Base-by-base conservation (phyloP, 2,329 filamentous ascomycete genomes). In the Biscogniauxia sp. region DNA sequence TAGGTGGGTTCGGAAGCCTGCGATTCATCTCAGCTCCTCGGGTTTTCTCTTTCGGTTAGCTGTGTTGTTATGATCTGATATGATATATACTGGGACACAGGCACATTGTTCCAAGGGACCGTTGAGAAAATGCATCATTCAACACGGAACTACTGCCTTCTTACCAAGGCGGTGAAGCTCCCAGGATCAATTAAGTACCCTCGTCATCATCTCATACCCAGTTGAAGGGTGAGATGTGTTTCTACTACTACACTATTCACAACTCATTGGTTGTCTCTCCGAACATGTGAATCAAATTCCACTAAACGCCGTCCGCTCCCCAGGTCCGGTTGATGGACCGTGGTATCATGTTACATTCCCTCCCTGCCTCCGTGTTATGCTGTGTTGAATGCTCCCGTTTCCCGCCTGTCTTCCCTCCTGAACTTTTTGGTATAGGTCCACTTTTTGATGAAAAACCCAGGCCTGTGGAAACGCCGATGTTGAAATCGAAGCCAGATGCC, bases 401-500 rank as follows among this genome's bases (percentile, higher is more conserved):
- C 66, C 67, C 66, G 61, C 66, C 68, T 66, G 62, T 68, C 66
- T 68, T 70, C 66, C 72, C 69, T 68, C 64, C 64, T 66, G 67
- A 69, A 68, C 68, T 70, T 73, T 73, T 72, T 72, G 66, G 66
- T 72, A 69, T 72, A 68, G 67, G 68, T 70, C 65, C 65, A 54
- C 65, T 68, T 63, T 60, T 64, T 67, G 61, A 60, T 61, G 49
- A 66, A 64, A 67, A 68, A 69, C 65, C 68, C 71, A 68, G 67
- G 64, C 68, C 64, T 63, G 58, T 66, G 64, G 77, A 67, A 82
- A 83, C 81, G 81, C 81, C 81, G 81, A 83, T 84, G 81, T 84
- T 84, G 81, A 84, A 79, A 82, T 83, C 81, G 81, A 81, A 77
- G 76, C 74, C 75, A 75, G 72, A 62, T 60, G 60, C 57, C 62